phyloP scores from a whole-genome alignment of 2,329 filamentous ascomycete species.

The Calonectria honghensis region DNA sequence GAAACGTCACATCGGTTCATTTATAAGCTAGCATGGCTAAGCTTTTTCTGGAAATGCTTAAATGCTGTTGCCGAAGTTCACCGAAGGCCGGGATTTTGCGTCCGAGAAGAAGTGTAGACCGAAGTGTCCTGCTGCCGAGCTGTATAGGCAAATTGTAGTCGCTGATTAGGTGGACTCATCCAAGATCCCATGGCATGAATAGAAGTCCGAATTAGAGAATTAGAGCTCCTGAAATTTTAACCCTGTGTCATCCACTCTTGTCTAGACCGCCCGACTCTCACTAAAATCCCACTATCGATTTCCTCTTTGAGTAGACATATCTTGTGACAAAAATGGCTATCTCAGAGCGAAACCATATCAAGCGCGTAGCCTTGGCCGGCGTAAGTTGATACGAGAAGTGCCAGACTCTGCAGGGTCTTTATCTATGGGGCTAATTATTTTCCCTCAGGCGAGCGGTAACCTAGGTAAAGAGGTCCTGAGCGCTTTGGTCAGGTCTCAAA shows the following conservation, averaged over 20 bases:
- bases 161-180: background rate
- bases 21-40: background rate
- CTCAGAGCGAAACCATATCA: background rate
- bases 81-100: background rate
- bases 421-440: background rate
- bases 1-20: background rate
- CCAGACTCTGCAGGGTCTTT: background rate
- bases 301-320: too few relatives aligned
- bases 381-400: background rate
- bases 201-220: background rate
- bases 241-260: background rate
- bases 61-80: conserved; percentile 6
- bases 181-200: background rate
- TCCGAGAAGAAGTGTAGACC: background rate
- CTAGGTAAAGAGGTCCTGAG: conserved; percentile 26
- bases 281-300: background rate
- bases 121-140: background rate
- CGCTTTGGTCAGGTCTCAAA: conserved; percentile 4
- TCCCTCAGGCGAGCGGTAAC: conserved; percentile 21
- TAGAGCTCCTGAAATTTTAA: background rate
- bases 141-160: background rate
- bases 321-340: background rate
- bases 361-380: background rate
- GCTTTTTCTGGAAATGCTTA: background rate
- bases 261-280: background rate